These are phyloP conservation scores for Xylaria flabelliformis DNA, from an alignment of 495 filamentous ascomycete species.

Conservation along the genomic window DNA sequence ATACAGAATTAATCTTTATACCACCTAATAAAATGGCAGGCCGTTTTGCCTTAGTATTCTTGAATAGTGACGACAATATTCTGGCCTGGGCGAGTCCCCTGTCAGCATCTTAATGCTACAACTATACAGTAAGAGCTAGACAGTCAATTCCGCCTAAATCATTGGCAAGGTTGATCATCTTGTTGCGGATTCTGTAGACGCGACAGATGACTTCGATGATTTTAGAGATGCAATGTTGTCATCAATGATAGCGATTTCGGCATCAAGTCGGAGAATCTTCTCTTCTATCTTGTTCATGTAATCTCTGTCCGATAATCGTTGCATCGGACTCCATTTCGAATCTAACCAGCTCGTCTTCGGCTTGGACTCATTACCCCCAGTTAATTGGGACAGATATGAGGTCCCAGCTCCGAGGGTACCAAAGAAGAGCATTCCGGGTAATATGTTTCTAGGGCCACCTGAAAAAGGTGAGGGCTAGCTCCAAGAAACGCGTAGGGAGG, in stretches of 20 bases:
- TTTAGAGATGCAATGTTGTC: slow-evolving; percentile 74
- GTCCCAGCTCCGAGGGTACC: slow-evolving; percentile 30
- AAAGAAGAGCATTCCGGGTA: slow-evolving; percentile 51
- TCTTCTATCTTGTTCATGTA: slow-evolving; percentile 79
- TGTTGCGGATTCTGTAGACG: slow-evolving; percentile 4
- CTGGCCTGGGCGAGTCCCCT: background rate
- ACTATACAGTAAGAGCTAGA: background rate
- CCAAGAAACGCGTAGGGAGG: background rate
- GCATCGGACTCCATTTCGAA: slow-evolving; percentile 85
- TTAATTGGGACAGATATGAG: slow-evolving; percentile 29
- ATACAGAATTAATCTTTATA: background rate
- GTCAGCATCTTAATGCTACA: background rate
- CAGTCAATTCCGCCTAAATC: background rate
- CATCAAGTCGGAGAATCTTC: slow-evolving; percentile 77
- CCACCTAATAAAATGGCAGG: background rate
- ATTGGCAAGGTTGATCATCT: slow-evolving; percentile 11
- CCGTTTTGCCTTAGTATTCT: background rate
- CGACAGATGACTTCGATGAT: slow-evolving; percentile 26
- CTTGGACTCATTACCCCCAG: slow-evolving; percentile 19
- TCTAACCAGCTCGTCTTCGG: slow-evolving; percentile 45
- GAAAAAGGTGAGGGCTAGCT: slow-evolving; percentile 30
- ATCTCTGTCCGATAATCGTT: slow-evolving; percentile 74
- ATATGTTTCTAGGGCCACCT: slow-evolving; percentile 53
- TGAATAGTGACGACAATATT: background rate
- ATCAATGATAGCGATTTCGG: slow-evolving; percentile 84